Base-by-base conservation (phyloP, 2,329 filamentous ascomycete species). In the Cladosporium sphaerospermum region DNA sequence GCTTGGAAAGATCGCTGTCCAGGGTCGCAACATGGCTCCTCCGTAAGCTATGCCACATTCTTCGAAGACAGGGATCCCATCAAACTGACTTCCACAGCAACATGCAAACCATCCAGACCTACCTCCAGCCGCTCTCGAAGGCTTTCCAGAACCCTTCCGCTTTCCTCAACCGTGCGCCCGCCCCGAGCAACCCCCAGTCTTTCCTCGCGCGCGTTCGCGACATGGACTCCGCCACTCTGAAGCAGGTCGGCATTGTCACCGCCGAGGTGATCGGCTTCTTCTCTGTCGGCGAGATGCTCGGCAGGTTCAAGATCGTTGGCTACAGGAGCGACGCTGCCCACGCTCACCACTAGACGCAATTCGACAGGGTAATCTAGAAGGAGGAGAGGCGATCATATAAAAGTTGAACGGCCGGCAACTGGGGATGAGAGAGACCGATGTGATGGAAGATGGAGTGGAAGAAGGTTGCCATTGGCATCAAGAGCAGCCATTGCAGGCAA, bases 261-360 rank as follows among this genome's bases (percentile, higher is more conserved):
- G 91, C 91, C 53, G 92, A 99, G 77, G 81, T 89, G 47, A 75
- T 99, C 62, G 93, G 93, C 57, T 99, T 99, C 82, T 99, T 97
- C 81, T 95, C 91, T 57, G 83, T 97, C 52, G 93, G 93, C 61
- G 91, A 97, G 81, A 97, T 99, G 73, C 84, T 99, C 66, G 93
- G 93, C 66, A 83, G 91, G 68, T 83, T 93, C 77, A 97, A 99
- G 86, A 73, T 99, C 64, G 80, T 99, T 64, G 93, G 93, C 60
- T 99, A 99, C 81, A 66, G 74, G 62, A 62, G 60, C 53, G 58
- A 55, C 43, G 59, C 53, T 32, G 59, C 56, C 32, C 61, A 62
- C 51, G 44, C 34, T 34, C 53, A 57, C 45, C 43, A 54, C 47
- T 54, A 49, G 41, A 46, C 32, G 39, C 37, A 37, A 34, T 42